These are phyloP conservation scores for Rhizopus arrhizus DNA, from an alignment of 371 early-diverging fungal species.

Conservation along the genomic window DNA sequence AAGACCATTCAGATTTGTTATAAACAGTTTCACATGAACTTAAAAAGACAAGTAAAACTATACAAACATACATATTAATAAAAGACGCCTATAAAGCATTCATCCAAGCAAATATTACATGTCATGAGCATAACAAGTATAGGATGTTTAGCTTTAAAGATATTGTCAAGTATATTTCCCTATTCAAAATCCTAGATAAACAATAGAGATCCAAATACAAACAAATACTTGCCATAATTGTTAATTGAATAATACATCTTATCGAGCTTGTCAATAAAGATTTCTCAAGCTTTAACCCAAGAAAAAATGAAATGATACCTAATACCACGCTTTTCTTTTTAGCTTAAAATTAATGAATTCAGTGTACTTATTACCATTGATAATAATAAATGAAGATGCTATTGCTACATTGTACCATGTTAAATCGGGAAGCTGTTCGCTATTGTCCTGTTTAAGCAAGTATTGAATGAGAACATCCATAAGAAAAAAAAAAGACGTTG, in stretches of 20 bases:
- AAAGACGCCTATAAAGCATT: not conserved
- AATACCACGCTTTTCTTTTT: slow-evolving; percentile 7
- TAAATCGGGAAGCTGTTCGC: slow-evolving; percentile 20
- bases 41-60: slow-evolving; percentile 51
- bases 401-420: slow-evolving; percentile 47
- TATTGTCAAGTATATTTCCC: slow-evolving; percentile 64
- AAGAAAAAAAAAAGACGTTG: too few species aligned
- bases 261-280: slow-evolving; percentile 64
- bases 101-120: slow-evolving; percentile 33
- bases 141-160: slow-evolving; percentile 64
- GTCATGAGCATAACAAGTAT: slow-evolving; percentile 61
- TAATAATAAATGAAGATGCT: slow-evolving; percentile 46
- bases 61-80: not conserved
- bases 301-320: slow-evolving; percentile 59
- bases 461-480: not conserved
- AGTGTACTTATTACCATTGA: slow-evolving; percentile 37
- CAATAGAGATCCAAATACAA: too few species aligned
- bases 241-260: slow-evolving; percentile 65
- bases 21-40: slow-evolving; percentile 64
- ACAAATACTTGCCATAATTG: slow-evolving; percentile 57
- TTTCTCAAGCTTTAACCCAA: slow-evolving; percentile 64
- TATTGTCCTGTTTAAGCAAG: not conserved
- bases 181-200: slow-evolving; percentile 12
- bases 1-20: slow-evolving; percentile 59
- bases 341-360: not conserved